phyloP scores from a whole-genome alignment of 129 eudicot genomes.

The Lactuca saligna region DNA sequence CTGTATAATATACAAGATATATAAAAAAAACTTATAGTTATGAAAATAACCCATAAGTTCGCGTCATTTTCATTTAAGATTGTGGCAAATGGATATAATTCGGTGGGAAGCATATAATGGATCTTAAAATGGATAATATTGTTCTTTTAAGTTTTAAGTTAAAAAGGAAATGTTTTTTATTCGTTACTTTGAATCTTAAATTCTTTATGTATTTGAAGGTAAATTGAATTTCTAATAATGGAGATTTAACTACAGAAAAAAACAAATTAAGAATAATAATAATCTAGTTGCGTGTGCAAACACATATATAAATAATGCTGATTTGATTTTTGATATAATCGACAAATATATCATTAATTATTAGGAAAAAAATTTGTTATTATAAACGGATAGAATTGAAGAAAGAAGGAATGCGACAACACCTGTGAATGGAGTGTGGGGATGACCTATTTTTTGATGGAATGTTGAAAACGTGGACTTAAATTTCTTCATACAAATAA shows the following conservation, averaged over 20 bases:
- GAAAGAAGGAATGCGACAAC: conserved; percentile 23
- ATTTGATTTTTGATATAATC: not conserved
- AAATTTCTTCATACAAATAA: conserved; percentile 12
- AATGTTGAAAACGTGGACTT: conserved; percentile 35
- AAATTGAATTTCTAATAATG: not conserved
- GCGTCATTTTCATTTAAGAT: not conserved
- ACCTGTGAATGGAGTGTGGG: conserved; percentile 24
- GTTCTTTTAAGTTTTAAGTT: not conserved
- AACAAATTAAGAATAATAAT: not conserved
- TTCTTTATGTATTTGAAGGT: not conserved
- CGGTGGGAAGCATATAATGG: conserved; percentile 3
- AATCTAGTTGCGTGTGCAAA: not conserved
- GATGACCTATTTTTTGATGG: conserved; percentile 13
- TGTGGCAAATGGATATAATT: conserved; percentile 16
- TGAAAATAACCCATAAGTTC: conserved; percentile 22
- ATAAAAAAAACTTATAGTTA: not conserved
- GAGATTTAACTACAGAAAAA: not conserved
- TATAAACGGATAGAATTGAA: not conserved
- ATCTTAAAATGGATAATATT: not conserved
- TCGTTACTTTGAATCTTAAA: not conserved
- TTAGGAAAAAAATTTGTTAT: too few relatives aligned
- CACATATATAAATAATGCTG: not conserved
- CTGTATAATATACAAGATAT: too few relatives aligned
- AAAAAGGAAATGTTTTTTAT: not conserved
- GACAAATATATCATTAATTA: not conserved